Base-by-base conservation (phyloP, 192 early-diverging fungal species). In the Cladochytrium replicatum region DNA sequence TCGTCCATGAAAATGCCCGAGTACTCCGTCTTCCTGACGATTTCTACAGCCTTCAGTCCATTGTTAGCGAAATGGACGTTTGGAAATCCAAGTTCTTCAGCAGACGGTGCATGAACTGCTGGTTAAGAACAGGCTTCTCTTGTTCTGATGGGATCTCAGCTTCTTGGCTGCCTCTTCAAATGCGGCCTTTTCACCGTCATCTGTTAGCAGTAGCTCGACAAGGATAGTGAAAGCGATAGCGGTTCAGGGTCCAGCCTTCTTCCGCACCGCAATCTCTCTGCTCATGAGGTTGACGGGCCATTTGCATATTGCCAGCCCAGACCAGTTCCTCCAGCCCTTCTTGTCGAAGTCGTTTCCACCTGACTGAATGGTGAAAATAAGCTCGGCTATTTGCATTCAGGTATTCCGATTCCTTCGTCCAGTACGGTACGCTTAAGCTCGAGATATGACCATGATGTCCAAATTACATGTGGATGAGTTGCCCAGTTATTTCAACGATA, bases 1-100 rank as follows among this genome's bases (percentile, higher is more conserved):
- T 88, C 83, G 52, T 91, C 88, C 88, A 91, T 91, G 39, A 91
- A 57, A 37, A 91, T 84, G 55, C 78, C 13, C 50, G 76, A 63
- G 67, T 80, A 76, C 54, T 67, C 67, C 52, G 75, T 57, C 51
- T 54, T 15, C 41, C 72, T 63, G 32, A 85, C 83, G 5, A 67
- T 74, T 56, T 89, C 87, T 1, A 89, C 81, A 0, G 88, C 88
- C 60, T 82, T 41, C 62, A 82, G 72, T 22, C 88, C 88, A 54
- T 91, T 88, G 27, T 81, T 63, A 2, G 86, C 88, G 34, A 88
- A 82, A 41, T 72, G 69, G 30, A 82, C 82, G 27, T 55, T n/a
- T n/a, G n/a, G 56, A 46, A 71, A 17, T 72, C 78, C 4, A 77
- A 64, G 31, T 63, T 74, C 32, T 67, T 58, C 6, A 81, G 58